Evolutionary conservation across 306 rosid species (phyloP).

Genomic region (Cucumis hystrix): DNA sequence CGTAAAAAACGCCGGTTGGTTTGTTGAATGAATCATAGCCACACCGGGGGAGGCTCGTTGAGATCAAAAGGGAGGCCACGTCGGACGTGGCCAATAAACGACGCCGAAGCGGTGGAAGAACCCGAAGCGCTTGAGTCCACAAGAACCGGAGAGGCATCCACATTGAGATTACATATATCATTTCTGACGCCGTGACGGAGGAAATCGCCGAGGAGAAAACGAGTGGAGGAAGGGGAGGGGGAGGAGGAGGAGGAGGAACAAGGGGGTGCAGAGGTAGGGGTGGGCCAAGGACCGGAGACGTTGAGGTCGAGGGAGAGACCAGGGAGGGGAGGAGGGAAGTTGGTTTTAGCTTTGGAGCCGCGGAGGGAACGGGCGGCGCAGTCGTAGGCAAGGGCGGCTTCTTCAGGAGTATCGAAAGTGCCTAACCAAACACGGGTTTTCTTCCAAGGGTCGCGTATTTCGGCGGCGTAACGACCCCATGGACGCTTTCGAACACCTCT

Average conservation of each 20-base stretch:
- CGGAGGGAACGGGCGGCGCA: slow-evolving; percentile 96
- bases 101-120: slow-evolving; percentile 28
- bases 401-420: slow-evolving; percentile 90
- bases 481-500: slow-evolving; percentile 91
- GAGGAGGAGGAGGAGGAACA: slow-evolving; percentile 23
- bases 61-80: slow-evolving; percentile 81
- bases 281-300: neutral
- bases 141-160: neutral
- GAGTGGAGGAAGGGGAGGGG: slow-evolving; percentile 32
- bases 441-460: slow-evolving; percentile 95
- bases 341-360: slow-evolving; percentile 77
- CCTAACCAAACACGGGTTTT: slow-evolving; percentile 95
- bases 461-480: slow-evolving; percentile 98
- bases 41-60: slow-evolving; percentile 89
- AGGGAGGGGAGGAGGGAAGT: slow-evolving; percentile 45
- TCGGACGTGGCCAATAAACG: slow-evolving; percentile 50
- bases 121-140: slow-evolving; percentile 5
- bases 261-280: neutral
- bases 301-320: slow-evolving; percentile 8
- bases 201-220: slow-evolving; percentile 42
- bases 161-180: slow-evolving; percentile 5
- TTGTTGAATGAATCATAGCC: slow-evolving; percentile 24
- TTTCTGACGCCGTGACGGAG: slow-evolving; percentile 40
- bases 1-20: neutral
- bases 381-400: slow-evolving; percentile 92